Base-by-base conservation (phyloP, 495 filamentous ascomycete species). In the Penicillium pulvis region DNA sequence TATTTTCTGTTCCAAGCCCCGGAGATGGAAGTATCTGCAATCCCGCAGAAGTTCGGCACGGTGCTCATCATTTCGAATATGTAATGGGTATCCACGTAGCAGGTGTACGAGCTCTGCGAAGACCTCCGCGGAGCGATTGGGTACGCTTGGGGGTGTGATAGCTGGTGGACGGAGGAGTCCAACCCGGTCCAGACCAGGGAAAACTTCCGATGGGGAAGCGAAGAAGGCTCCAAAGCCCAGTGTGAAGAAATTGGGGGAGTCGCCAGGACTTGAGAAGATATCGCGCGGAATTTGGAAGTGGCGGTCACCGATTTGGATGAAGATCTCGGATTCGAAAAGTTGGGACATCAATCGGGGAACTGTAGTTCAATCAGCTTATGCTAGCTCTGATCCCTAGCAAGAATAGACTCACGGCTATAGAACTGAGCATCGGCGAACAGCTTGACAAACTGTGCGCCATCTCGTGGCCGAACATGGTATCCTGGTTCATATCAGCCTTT, bases 391-490 rank as follows among this genome's bases (percentile, higher is more conserved):
- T 19, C 12, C 24, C 6, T 1, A 33, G 17, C 33, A 47, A 17
- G 33, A 8, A 10, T 51, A 59, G 12, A 59, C 84, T 67, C 74
- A 92, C 90, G 79, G 68, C 82, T 90, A 74, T 97, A 98, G 75
- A 97, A 98, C 68, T 97, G 94, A 4, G 93, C 90, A 69, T 98
- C 93, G 33, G 93, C 91, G 73, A 96, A 97, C 44, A 97, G 81
- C 48, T 87, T 90, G 62, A 97, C 94, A 67, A 90, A 97, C 71
- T 97, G 88, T 24, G 84, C 79, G 43, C 89, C 87, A 75, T 97
- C 89, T 54, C 83, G 81, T n/a, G 93, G 94, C 33, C 80, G 77
- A 58, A 97, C 81, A 73, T 96, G 87, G 73, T 98, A 98, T 12
- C 93, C 85, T 87, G 48, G 10, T 16, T 20, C 14, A 1, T 9